phyloP scores from a whole-genome alignment of 306 rosid species.

The Hippophae tibetana region DNA sequence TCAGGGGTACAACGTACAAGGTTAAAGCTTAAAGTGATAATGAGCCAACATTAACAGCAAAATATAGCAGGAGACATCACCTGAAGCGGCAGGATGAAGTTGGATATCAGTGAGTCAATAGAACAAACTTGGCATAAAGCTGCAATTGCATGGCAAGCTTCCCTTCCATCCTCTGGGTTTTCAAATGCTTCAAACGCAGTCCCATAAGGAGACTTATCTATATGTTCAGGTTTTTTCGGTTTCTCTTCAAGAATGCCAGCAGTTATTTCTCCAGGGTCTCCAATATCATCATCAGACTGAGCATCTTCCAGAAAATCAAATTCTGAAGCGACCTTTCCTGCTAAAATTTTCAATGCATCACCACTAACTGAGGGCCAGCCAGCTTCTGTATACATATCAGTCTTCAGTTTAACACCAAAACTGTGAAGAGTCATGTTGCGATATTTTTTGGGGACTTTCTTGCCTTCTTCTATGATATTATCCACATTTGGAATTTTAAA shows the following conservation, averaged over 20 bases:
- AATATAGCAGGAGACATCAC: constrained; percentile 24
- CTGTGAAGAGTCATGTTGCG: constrained; percentile 46
- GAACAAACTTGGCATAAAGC: constrained; percentile 95
- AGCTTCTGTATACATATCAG: constrained; percentile 68
- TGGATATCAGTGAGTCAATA: constrained; percentile 79
- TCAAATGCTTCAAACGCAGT: constrained; percentile 61
- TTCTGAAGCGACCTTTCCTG: constrained; percentile 83
- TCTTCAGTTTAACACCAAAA: constrained; percentile 32
- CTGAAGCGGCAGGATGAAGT: constrained; percentile 96
- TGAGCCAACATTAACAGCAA: background rate
- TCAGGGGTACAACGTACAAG: background rate
- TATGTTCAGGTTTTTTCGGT: constrained; percentile 13
- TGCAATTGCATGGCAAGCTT: constrained; percentile 94
- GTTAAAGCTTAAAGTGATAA: background rate
- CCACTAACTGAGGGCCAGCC: constrained; percentile 97
- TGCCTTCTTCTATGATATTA: constrained; percentile 67
- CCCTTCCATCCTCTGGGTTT: constrained; percentile 52
- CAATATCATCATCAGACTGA: constrained; percentile 25
- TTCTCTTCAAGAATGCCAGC: constrained; percentile 21
- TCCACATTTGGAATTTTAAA: constrained; percentile 71
- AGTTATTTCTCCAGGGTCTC: constrained; percentile 24
- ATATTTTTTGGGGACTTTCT: constrained; percentile 55
- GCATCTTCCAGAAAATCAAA: constrained; percentile 44
- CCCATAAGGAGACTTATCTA: constrained; percentile 52
- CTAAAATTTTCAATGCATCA: constrained; percentile 65